These are phyloP conservation scores for Pezicula neosporulosa DNA, from an alignment of 2,329 filamentous ascomycete species.

Conservation along the genomic window DNA sequence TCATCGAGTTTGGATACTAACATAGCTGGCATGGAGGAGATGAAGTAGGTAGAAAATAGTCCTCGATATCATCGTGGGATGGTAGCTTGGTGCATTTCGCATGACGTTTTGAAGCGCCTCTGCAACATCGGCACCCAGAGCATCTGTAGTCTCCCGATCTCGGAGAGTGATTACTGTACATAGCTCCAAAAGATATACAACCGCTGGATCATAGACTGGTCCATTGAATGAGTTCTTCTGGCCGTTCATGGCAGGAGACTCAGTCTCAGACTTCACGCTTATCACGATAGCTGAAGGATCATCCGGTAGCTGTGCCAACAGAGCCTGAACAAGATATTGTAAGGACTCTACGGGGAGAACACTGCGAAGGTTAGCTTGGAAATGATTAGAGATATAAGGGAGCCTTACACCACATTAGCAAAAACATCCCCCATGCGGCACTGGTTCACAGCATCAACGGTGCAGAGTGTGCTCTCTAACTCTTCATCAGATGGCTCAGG, in stretches of 20 bases:
- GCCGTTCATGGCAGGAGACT: constrained; percentile 59
- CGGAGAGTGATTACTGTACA: constrained; percentile 78
- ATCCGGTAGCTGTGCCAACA: constrained; percentile 84
- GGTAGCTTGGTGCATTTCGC: constrained; percentile 73
- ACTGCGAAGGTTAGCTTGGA: constrained; percentile 35
- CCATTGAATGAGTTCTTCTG: constrained; percentile 51
- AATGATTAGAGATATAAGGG: neutral
- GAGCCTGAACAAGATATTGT: constrained; percentile 62
- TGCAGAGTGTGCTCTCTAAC: constrained; percentile 89
- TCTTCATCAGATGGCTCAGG: constrained; percentile 97
- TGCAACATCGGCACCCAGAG: constrained; percentile 75
- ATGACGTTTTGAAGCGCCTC: constrained; percentile 78
- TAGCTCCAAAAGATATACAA: constrained; percentile 89
- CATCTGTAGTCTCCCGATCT: constrained; percentile 67
- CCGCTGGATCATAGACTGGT: constrained; percentile 75
- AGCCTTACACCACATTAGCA: constrained; percentile 71
- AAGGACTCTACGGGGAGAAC: constrained; percentile 58
- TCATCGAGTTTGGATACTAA: constrained; percentile 41
- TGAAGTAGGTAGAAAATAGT: constrained; percentile 83
- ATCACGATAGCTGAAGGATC: constrained; percentile 79
- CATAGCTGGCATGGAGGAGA: constrained; percentile 79
- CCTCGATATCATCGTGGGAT: constrained; percentile 79
- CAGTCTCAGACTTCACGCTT: constrained; percentile 81
- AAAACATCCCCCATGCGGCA: constrained; percentile 84
- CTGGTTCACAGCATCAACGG: constrained; percentile 89